Base-by-base conservation (phyloP, 208 protist species). In the Borovskyia barvae region DNA sequence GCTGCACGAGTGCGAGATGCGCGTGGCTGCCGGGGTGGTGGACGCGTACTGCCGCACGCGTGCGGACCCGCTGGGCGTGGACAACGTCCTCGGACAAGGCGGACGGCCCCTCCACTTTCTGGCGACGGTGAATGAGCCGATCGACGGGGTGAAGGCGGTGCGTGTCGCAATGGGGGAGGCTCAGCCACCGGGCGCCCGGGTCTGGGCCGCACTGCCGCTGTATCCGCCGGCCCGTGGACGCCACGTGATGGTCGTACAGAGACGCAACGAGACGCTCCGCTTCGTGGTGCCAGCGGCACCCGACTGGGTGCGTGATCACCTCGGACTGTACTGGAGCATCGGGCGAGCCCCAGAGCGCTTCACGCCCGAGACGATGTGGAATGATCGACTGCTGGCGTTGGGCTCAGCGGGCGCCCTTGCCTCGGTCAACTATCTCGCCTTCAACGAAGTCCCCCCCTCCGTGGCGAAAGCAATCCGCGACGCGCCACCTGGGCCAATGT, bases 401-500 rank as follows among this genome's bases (percentile, higher is more conserved):
- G 56, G 56, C 20, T 47, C 39, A 14, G 56, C 56, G 0, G 56
- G 56, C 15, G 24, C 26, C 14, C 17, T 62, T 0, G 56, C 45
- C 5, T 25, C 24, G 0, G 17, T 62, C 15, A 43, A 32, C 25
- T 52, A 53, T 25, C 11, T 33, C 15, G 17, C 43, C 0, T 43
- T 35, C 2, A 22, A 45, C 5, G 42, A 52, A 4, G 42, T 62
- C 3, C 56, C 29, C 1, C 54, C 45, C n/a, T 15, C 29, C 4
- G 56, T 62, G 22, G 58, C 58, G 6, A 66, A 56, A 3, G 35
- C 48, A 15, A 46, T 66, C 6, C 48, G 37, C 20, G 48, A 29
- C 8, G 48, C 48, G 1, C 48, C 58, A 19, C 17, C 6, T 8
- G 48, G 58, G 0, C 48, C 58, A 0, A 52, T 56, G 58, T 56